Base-by-base conservation (phyloP, 2,329 filamentous ascomycete genomes). In the Chrysoporthe cubensis region DNA sequence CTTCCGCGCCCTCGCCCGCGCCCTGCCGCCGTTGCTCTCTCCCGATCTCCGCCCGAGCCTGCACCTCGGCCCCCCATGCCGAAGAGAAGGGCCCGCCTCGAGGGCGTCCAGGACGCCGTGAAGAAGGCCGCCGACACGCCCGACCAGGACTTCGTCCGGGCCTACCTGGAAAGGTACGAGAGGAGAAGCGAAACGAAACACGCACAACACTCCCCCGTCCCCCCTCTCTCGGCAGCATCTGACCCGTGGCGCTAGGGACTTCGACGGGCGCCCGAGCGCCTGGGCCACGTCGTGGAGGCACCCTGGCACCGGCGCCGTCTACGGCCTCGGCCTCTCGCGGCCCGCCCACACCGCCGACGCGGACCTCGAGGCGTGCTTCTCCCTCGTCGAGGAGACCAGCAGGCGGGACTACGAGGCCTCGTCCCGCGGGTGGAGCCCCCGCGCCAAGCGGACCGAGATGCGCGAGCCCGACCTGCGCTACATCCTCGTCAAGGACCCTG, bases 371-470 rank as follows among this genome's bases (percentile, higher is more conserved):
- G 78, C 82, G 0, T 90, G 88, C 72, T 87, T 87, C 71, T 68
- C 74, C 26, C 77, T 90, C 37, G 82, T 94, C 63, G 83, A 90
- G 69, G 77, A 81, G 61, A 93, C 91, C 0, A 92, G 90, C 72
- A 80, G 82, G 16, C 74, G 79, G 6, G 87, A 90, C 76, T 94
- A 94, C 76, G 85, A 86, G 65, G 76, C 78, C 18, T 92, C 90
- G 2, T 82, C 81, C 7, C 74, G 78, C 0, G 89, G 89, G 59
- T 94, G 91, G 91, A 84, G 88, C 59, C 83, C 85, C 0, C 76
- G 72, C 2, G 79, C 80, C 56, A 94, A 94, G 80, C 79, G 80
- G 63, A 78, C 78, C 14, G 91, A 94, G 80, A 93, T 94, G 91
- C 80, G 80, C 68, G 86, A 90, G 5, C 77, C 81, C 0, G 88